Evolutionary conservation across 108 stramenopile genomes (phyloP), one percentile per base, ranked within the genome.

Genomic region (Schizochytrium sp.): DNA sequence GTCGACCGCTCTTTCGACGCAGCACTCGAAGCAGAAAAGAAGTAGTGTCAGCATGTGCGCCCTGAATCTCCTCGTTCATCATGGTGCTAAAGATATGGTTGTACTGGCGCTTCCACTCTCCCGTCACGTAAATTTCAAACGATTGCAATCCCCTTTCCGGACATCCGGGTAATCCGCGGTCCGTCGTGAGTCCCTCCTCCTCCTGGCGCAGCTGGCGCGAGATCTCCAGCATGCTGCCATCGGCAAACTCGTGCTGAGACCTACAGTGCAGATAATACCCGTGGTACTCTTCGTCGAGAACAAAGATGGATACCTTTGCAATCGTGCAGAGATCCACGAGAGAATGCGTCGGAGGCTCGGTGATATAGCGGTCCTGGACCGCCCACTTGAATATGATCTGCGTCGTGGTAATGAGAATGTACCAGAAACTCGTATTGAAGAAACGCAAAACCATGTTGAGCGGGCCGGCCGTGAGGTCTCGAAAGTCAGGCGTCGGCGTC

Each of bases 241-340:
- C 96, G 44, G 96, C 95, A 72, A 88, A 89, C 47, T 94, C 91
- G 89, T 94, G 93, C 6, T 96, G 96, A 41, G 95, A 93, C 72
- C 93, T 92, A 76, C 96, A 94, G 88, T 96, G 96, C 43, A 96
- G 87, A 90, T 96, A 96, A 89, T 92, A 96, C 10, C 95, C 95
- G 59, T 94, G 94, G 72, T 93, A 94, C 47, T 87, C 60, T 87
- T 95, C 95, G 60, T 92, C 89, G 69, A 96, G 88, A 34, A 95
- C 72, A n/a, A 96, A 90, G 5, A 95, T 63, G 60, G 91, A 92
- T 5, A 96, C 89, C 91, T 96, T 96, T 34, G 95, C 96, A 60
- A 96, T 93, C 5, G 95, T 96, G 44, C 94, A 95, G 21, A 96
- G 91, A 57, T 96, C 96, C 16, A 96, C 58, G 83, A 95, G 94